phyloP scores from a whole-genome alignment of 2,329 filamentous ascomycete species.

The Pseudocercospora macadamiae region DNA sequence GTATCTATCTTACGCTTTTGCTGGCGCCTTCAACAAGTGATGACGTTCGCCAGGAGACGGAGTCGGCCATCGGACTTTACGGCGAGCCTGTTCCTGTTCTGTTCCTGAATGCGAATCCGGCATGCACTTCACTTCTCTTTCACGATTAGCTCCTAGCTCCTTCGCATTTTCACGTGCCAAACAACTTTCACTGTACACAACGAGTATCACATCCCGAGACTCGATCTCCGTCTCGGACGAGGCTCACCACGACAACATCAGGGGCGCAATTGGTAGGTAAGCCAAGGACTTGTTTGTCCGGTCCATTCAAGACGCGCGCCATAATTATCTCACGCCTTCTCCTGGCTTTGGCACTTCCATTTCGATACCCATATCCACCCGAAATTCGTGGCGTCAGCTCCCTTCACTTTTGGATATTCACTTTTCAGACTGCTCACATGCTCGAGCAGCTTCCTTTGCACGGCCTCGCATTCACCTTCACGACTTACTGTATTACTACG shows the following conservation, averaged over 20 bases:
- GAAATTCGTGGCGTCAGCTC: neutral
- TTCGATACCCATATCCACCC: neutral
- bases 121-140: neutral
- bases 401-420: neutral
- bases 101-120: too few relatives aligned
- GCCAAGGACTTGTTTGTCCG: conserved; percentile 2
- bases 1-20: neutral
- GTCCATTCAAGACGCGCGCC: conserved; percentile 6
- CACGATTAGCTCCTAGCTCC: neutral
- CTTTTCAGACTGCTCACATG: conserved; percentile 5
- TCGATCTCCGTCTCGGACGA: neutral
- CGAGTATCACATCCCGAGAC: neutral
- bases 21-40: neutral
- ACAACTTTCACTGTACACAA: neutral
- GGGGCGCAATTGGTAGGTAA: conserved; percentile 8
- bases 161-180: neutral
- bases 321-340: conserved; percentile 1
- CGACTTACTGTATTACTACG: neutral
- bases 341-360: neutral
- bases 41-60: too few relatives aligned
- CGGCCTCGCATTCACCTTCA: neutral
- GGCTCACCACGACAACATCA: neutral
- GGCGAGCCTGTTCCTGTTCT: too few relatives aligned
- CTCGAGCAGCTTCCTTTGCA: neutral
- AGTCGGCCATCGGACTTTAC: too few relatives aligned